A percentile compares a stretch with the other conserved stretches of the same genome.
phyloP scores from a whole-genome alignment of 805 yeast species.

The Candida coquimbonensis region DNA sequence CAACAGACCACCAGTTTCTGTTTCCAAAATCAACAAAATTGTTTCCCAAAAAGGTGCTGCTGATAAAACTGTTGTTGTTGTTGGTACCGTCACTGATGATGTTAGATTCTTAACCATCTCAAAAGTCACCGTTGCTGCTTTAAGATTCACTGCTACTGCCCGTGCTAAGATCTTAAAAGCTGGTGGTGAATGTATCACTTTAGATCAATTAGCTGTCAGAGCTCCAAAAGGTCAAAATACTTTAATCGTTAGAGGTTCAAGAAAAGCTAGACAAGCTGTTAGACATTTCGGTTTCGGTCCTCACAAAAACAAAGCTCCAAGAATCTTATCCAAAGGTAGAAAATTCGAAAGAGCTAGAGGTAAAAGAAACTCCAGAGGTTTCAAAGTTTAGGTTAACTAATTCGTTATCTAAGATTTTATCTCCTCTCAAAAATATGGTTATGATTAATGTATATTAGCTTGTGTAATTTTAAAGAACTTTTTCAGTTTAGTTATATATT shows the following conservation, averaged over 20 bases:
- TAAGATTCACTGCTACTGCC: constrained; percentile 99
- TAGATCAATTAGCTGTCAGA: constrained; percentile 97
- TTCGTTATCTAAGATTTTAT: constrained; percentile 1
- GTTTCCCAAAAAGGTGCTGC: constrained; percentile 77
- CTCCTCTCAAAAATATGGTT: constrained; percentile 4
- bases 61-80: constrained; percentile 92
- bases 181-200: constrained; percentile 99
- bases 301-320: constrained; percentile 99
- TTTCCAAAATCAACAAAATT: constrained; percentile 84
- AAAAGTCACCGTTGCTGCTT: constrained; percentile 97
- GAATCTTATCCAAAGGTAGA: constrained; percentile 95
- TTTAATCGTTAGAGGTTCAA: constrained; percentile 96
- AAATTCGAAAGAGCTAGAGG: constrained; percentile 99
- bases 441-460: constrained; percentile 15
- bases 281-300: constrained; percentile 99
- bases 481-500: constrained; percentile 14
- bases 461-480: constrained; percentile 10
- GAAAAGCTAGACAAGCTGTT: constrained; percentile 98
- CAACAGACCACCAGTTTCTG: constrained; percentile 99
- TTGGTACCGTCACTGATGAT: constrained; percentile 99
- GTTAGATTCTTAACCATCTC: constrained; percentile 90
- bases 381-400: constrained; percentile 81
- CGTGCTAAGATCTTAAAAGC: constrained; percentile 94
- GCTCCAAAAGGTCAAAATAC: constrained; percentile 99
- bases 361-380: constrained; percentile 98